Percentiles rank a stretch among this genome's conserved stretches.
Evolutionary conservation across 306 rosid species (phyloP).

Genomic region (Sechiopsis laciniata): DNA sequence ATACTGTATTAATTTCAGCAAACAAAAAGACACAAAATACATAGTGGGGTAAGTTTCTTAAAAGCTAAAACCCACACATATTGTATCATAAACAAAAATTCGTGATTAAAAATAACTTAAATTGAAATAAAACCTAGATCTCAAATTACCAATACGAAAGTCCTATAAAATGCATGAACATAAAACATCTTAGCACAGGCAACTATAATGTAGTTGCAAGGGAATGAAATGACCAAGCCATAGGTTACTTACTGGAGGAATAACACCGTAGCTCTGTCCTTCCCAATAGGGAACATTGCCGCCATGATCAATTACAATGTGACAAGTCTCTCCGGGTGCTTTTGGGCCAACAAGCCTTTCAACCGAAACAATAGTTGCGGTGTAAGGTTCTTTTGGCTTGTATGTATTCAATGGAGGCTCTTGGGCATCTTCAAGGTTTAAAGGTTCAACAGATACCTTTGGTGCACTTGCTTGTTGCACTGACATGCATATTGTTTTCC

Average conservation of each 20-base stretch:
- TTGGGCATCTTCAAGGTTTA: constrained; percentile 55
- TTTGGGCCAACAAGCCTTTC: constrained; percentile 87
- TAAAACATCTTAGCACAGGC: neutral
- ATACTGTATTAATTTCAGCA: neutral
- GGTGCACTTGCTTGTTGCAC: constrained; percentile 77
- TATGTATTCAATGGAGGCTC: constrained; percentile 71
- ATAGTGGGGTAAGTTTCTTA: constrained; percentile 5
- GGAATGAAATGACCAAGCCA: neutral
- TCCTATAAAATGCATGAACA: neutral
- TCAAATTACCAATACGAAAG: neutral
- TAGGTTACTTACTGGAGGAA: constrained; percentile 73
- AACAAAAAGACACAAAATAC: neutral
- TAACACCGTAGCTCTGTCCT: constrained; percentile 96
- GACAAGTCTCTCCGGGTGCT: constrained; percentile 98
- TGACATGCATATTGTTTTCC: constrained; percentile 57
- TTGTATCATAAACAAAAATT: neutral
- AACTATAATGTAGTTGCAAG: neutral
- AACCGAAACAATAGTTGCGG: constrained; percentile 87
- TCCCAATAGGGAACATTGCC: constrained; percentile 99
- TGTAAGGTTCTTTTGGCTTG: constrained; percentile 89
- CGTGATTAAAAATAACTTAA: too few relatives aligned
- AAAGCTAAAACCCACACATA: neutral
- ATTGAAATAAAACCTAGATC: neutral
- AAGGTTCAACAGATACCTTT: constrained; percentile 65
- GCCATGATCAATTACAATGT: constrained; percentile 87